These are phyloP conservation scores for Suillus subluteus DNA, from an alignment of 768 basidiomycete species.

Conservation along the genomic window DNA sequence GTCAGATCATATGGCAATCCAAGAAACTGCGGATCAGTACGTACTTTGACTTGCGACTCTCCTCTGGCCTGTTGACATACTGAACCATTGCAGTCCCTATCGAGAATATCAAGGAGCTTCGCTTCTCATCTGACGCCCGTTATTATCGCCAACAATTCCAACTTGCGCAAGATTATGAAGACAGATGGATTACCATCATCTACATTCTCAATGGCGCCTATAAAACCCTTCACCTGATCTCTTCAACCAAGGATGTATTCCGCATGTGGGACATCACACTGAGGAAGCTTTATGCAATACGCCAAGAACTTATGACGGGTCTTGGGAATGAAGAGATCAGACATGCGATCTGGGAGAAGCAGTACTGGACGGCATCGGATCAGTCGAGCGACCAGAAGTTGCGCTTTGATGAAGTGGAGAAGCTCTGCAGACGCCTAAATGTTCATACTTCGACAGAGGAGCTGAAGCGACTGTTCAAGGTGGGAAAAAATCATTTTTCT, in stretches of 20 bases:
- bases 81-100: constrained; percentile 63
- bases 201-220: constrained; percentile 78
- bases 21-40: constrained; percentile 67
- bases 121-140: constrained; percentile 68
- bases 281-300: constrained; percentile 61
- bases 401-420: constrained; percentile 72
- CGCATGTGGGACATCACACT: constrained; percentile 68
- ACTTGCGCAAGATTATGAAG: constrained; percentile 60
- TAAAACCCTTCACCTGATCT: constrained; percentile 87
- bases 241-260: constrained; percentile 64
- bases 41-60: constrained; percentile 28
- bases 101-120: constrained; percentile 86
- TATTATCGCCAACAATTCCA: constrained; percentile 76
- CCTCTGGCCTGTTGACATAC: not conserved
- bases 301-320: constrained; percentile 72
- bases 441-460: constrained; percentile 58
- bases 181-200: constrained; percentile 84
- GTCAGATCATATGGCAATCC: constrained; percentile 79
- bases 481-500: constrained; percentile 24
- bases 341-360: constrained; percentile 75
- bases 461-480: constrained; percentile 62
- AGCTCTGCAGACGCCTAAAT: constrained; percentile 71
- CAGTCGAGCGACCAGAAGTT: constrained; percentile 62
- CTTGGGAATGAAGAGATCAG: constrained; percentile 64
- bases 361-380: constrained; percentile 81